Conservation (phyloP, 371 early-diverging fungal species). For the Saksenaea vasiformis region DNA sequence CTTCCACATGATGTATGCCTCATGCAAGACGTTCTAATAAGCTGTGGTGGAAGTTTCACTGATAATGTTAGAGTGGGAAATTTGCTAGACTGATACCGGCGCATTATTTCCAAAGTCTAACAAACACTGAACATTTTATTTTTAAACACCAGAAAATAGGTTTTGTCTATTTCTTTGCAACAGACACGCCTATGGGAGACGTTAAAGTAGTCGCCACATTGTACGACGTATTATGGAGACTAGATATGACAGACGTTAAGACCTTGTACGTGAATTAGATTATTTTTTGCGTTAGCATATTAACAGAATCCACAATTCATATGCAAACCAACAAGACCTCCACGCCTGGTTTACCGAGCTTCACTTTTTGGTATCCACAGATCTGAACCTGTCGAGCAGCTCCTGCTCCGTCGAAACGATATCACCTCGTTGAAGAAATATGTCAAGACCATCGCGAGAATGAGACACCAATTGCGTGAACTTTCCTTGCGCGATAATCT, state of each 20-base stretch:
- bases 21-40: no score
- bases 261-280: background rate
- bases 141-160: background rate
- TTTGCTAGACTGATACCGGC: background rate
- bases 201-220: background rate
- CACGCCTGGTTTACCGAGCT: background rate
- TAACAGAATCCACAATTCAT: no score
- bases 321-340: background rate
- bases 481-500: constrained; percentile 52
- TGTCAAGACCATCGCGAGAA: constrained; percentile 13
- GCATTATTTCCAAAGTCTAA: background rate
- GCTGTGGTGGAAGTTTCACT: no score
- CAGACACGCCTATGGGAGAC: background rate
- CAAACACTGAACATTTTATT: background rate
- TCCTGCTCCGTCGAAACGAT: constrained; percentile 22
- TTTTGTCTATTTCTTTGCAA: background rate
- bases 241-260: background rate
- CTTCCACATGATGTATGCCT: no score
- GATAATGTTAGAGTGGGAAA: no score
- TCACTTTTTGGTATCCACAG: background rate
- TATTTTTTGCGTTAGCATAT: background rate
- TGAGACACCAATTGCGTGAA: constrained; percentile 26
- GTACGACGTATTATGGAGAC: background rate
- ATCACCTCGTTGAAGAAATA: constrained; percentile 17
- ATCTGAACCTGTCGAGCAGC: constrained; percentile 6